Conservation (phyloP, 2,329 filamentous ascomycete species). For the Hymenoscyphus infarciens region DNA sequence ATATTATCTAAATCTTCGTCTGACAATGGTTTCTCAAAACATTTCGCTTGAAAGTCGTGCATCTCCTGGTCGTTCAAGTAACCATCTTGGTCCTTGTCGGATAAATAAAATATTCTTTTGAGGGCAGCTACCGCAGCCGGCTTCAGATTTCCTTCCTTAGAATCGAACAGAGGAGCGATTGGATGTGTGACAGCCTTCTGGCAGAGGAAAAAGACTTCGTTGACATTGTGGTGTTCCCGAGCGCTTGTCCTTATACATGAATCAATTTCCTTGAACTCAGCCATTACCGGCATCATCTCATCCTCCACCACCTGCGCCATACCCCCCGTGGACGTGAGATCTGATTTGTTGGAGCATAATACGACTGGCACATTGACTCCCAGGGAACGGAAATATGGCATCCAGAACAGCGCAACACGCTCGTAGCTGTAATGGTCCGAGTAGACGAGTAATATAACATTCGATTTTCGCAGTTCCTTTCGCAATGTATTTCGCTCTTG, state of each 20-base stretch:
- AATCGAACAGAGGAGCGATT: constrained; percentile 93
- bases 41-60: constrained; percentile 83
- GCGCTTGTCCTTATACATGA: constrained; percentile 95
- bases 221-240: constrained; percentile 87
- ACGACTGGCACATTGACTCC: constrained; percentile 99
- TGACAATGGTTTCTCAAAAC: constrained; percentile 83
- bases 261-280: constrained; percentile 97
- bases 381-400: constrained; percentile 94
- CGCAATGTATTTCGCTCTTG: constrained; percentile 87
- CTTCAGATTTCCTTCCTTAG: constrained; percentile 86
- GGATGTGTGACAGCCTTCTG: constrained; percentile 98
- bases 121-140: constrained; percentile 83
- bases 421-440: constrained; percentile 99
- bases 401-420: constrained; percentile 93
- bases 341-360: constrained; percentile 96
- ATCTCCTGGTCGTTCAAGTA: constrained; percentile 88
- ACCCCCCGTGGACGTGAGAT: constrained; percentile 69
- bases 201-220: constrained; percentile 95
- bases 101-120: constrained; percentile 89
- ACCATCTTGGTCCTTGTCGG: constrained; percentile 94
- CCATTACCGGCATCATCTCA: constrained; percentile 97
- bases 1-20: constrained; percentile 84
- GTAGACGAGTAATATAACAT: constrained; percentile 95
- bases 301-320: constrained; percentile 87
- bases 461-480: constrained; percentile 93